Evolutionary conservation across 345 rosid genomes (phyloP).

Genomic region (Gossypium herbaceum): DNA sequence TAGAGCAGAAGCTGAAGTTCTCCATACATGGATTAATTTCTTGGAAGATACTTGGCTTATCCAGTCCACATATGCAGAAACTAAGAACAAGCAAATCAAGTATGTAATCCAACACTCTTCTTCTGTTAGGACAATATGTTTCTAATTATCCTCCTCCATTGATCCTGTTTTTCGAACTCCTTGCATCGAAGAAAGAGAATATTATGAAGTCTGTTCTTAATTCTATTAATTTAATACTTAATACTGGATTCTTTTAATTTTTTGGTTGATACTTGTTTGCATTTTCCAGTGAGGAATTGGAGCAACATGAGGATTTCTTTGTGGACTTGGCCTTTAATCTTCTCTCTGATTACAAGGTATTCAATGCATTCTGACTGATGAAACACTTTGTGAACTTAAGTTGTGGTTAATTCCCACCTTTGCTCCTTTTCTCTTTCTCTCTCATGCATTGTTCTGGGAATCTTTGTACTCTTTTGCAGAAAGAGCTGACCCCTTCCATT

Average conservation of each 20-base stretch:
- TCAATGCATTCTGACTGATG: not conserved
- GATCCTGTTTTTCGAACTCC: not conserved
- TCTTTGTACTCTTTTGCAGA: constrained; percentile 39
- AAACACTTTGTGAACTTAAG: not conserved
- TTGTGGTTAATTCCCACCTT: not conserved
- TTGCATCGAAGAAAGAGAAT: not conserved
- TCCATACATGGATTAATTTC: constrained; percentile 84
- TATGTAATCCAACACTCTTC: constrained; percentile 19
- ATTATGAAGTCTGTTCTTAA: constrained; percentile 8
- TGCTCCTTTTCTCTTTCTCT: not conserved
- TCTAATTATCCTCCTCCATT: not conserved
- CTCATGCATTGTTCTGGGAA: not conserved
- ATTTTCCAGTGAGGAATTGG: constrained; percentile 68
- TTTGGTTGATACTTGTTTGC: constrained; percentile 20
- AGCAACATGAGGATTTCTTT: constrained; percentile 77
- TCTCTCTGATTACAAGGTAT: constrained; percentile 76
- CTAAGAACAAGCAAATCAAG: constrained; percentile 63
- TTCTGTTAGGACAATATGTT: not conserved
- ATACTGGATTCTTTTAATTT: not conserved
- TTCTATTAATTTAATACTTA: not conserved
- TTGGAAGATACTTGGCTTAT: constrained; percentile 92
- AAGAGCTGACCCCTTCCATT: constrained; percentile 72
- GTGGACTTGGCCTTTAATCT: constrained; percentile 57
- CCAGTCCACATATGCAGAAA: constrained; percentile 57
- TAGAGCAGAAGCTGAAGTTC: constrained; percentile 69